Conservation (phyloP, 192 early-diverging fungal genomes). For the Coemansia pectinata region DNA sequence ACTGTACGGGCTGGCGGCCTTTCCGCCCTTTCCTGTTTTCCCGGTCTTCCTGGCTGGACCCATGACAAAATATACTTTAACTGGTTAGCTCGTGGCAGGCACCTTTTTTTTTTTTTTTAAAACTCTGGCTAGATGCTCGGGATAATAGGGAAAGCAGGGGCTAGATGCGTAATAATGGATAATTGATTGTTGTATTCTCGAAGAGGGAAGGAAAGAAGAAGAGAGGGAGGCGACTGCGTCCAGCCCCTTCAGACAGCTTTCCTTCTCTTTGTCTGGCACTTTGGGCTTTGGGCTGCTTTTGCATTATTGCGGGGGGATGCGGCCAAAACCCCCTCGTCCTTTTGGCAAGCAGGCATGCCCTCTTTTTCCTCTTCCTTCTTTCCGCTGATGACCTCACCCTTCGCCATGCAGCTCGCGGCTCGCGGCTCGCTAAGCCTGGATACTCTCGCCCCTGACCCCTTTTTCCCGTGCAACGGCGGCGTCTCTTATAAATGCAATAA, state of each 20-base stretch:
- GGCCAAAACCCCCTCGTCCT: background rate
- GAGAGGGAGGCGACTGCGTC: constrained; percentile 2
- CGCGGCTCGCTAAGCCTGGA: background rate
- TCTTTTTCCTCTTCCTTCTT: background rate
- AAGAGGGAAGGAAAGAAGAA: background rate
- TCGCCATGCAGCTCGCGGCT: background rate
- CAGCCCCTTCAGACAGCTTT: background rate
- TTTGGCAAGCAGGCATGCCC: background rate
- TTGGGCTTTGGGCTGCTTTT: background rate
- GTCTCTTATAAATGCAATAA: background rate
- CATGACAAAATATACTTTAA: background rate
- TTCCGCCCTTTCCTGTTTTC: constrained; percentile 30
- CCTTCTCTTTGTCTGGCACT: background rate
- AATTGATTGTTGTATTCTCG: background rate
- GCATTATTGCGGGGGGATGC: background rate
- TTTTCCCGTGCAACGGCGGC: background rate
- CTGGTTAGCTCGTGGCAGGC: background rate
- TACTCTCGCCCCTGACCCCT: background rate
- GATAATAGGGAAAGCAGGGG: background rate
- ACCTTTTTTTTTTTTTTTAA: background rate
- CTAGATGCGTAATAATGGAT: constrained; percentile 3
- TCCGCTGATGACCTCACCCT: background rate
- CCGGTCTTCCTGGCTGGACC: background rate
- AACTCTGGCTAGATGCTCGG: background rate
- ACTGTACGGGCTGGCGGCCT: constrained; percentile 29